phyloP scores from a whole-genome alignment of 176 grass and related monocot genomes.

The Phyllostachys edulis region DNA sequence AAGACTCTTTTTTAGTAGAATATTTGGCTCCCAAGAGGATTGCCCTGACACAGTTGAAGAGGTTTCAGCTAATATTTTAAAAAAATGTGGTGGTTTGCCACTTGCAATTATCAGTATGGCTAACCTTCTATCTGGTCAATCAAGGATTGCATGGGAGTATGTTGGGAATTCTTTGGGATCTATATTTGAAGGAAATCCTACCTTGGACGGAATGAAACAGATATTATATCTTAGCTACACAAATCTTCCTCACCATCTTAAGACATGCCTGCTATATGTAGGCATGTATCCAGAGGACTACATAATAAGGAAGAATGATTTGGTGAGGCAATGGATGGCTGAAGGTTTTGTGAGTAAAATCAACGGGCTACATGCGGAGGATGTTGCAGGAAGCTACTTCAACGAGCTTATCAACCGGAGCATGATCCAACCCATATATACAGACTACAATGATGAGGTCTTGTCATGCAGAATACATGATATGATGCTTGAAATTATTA shows the following conservation, averaged over 20 bases:
- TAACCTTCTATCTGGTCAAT: background rate
- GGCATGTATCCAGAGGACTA: slow-evolving; percentile 38
- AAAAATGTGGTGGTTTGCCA: slow-evolving; percentile 22
- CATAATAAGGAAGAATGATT: background rate
- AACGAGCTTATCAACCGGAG: slow-evolving; percentile 42
- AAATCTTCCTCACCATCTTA: slow-evolving; percentile 46
- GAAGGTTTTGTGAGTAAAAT: slow-evolving; percentile 40
- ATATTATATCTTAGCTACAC: slow-evolving; percentile 43
- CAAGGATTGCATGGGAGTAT: background rate
- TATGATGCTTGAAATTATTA: slow-evolving; percentile 43
- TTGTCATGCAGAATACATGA: slow-evolving; percentile 38
- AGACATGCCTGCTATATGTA: slow-evolving; percentile 44
- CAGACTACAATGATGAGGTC: slow-evolving; percentile 9
- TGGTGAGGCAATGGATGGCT: slow-evolving; percentile 48
- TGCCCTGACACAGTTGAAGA: background rate
- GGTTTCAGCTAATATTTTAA: background rate
- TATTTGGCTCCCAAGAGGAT: background rate
- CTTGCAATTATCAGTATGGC: slow-evolving; percentile 12
- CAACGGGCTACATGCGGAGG: background rate
- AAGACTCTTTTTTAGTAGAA: slow-evolving; percentile 7
- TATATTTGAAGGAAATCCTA: background rate
- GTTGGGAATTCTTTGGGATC: background rate
- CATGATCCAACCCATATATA: slow-evolving; percentile 32
- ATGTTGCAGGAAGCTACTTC: slow-evolving; percentile 37
- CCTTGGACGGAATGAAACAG: slow-evolving; percentile 2